Conservation (phyloP, 2,329 filamentous ascomycete species). For the Thyridium curvatum region DNA sequence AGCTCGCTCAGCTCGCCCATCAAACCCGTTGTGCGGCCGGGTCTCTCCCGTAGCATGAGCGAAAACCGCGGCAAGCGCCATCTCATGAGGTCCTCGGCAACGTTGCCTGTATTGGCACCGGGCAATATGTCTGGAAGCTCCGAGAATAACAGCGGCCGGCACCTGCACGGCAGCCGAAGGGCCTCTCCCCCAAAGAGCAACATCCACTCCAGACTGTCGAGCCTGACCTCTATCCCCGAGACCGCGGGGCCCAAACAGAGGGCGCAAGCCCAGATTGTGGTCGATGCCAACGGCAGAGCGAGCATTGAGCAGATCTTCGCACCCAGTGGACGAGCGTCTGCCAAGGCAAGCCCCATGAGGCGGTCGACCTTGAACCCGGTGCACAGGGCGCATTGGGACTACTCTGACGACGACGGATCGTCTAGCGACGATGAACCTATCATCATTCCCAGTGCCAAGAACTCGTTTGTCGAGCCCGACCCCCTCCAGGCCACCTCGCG, state of each 20-base stretch:
- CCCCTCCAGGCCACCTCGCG: conserved; percentile 38
- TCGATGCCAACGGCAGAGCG: conserved; percentile 55
- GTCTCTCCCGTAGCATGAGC: conserved; percentile 47
- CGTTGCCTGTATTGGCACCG: conserved; percentile 42
- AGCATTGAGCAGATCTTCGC: conserved; percentile 41
- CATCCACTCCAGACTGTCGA: conserved; percentile 41
- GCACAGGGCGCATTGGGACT: conserved; percentile 25
- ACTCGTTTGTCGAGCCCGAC: conserved; percentile 52
- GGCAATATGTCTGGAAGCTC: conserved; percentile 25
- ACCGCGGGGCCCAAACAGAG: conserved; percentile 36
- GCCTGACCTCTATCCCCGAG: conserved; percentile 54
- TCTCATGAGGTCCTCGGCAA: conserved; percentile 25
- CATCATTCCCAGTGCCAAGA: conserved; percentile 54
- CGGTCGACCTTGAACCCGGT: background rate
- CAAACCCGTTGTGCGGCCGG: conserved; percentile 40
- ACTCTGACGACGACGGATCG: conserved; percentile 38
- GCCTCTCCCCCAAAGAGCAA: conserved; percentile 47
- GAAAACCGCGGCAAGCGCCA: conserved; percentile 44
- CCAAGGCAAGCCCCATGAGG: conserved; percentile 2
- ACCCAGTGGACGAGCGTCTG: background rate
- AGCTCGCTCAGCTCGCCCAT: conserved; percentile 41
- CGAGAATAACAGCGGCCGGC: conserved; percentile 19
- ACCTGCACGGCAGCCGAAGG: conserved; percentile 29
- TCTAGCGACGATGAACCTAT: conserved; percentile 61
- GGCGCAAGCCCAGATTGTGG: conserved; percentile 54